Evolutionary conservation across 345 rosid genomes (phyloP), one percentile per base, ranked within the genome.

Genomic region (Heritiera littoralis): DNA sequence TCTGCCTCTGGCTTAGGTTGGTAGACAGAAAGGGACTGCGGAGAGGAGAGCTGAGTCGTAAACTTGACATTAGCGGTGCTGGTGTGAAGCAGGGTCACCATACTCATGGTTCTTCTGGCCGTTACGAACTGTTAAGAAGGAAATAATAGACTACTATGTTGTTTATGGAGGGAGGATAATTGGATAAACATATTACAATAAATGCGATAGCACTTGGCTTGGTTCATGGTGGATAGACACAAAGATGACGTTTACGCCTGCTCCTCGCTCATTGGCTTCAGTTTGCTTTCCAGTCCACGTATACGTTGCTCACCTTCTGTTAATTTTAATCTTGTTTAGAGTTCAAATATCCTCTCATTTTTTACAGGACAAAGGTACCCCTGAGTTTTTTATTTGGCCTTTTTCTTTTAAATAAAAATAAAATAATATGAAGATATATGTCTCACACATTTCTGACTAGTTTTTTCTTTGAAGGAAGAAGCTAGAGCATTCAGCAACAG

Each of bases 271-370:
- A 3, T 6, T 64, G 65, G 71, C 78, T 81, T 61, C 76, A 30
- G 58, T 23, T 23, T 23, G 28, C 28, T 23, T 74, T 61, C 4
- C 35, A 18, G 46, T 35, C 49, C 45, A 66, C 43, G 7, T 71
- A 46, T 54, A 23, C 30, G 51, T 48, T 48, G 51, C 51, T 48
- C 51, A 48, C 51, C 51, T 54, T 48, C 72, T 41, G 75, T 83
- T 81, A 70, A 61, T 82, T 85, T 76, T 79, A n/a, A 83, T 83
- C 85, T 74, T 66, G 65, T 59, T 30, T 66, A 23, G 20, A 18
- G 14, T 20, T 73, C 20, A 55, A 79, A 32, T 51, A 51, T 68
- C 83, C 83, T 77, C 81, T 79, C 75, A 35, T 72, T 76, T 77
- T 80, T n/a, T 12, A 17, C 48, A 6, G 79, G 75, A 81, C 77